Conservation (phyloP, 202 grass and related monocot species). For the Setaria italica region DNA sequence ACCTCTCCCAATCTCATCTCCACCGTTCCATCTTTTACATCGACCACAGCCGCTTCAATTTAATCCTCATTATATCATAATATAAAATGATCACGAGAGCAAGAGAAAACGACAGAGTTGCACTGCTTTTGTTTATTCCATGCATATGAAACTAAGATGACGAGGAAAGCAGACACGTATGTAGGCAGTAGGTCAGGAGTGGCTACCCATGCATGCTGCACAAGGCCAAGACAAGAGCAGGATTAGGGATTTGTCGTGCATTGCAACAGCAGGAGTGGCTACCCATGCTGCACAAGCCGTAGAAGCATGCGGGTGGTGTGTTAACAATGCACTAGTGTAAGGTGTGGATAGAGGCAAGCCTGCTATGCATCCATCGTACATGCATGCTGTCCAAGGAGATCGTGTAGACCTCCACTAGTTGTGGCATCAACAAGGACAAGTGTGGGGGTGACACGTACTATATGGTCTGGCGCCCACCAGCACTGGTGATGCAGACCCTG, state of each 20-base stretch:
- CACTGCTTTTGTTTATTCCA: too few relatives aligned
- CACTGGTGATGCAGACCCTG: slow-evolving; percentile 28
- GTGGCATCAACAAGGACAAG: background rate
- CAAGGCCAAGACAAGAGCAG: background rate
- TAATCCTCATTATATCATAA: background rate
- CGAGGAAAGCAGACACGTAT: background rate
- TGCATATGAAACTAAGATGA: background rate
- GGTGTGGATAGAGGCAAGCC: too few relatives aligned
- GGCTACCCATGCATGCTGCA: background rate
- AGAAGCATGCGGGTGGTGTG: background rate
- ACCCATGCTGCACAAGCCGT: background rate
- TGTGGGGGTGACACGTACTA: background rate
- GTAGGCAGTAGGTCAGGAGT: background rate
- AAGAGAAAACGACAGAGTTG: background rate
- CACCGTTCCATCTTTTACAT: background rate
- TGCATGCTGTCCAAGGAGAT: background rate
- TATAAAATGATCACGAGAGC: background rate
- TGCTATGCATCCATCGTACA: too few relatives aligned
- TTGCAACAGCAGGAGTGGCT: background rate
- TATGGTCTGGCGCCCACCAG: slow-evolving; percentile 35
- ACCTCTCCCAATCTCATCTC: background rate
- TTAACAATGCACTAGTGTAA: background rate
- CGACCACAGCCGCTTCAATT: background rate
- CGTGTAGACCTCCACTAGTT: background rate
- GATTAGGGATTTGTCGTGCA: slow-evolving; percentile 43